Evolutionary conservation across 2,329 filamentous ascomycete species (phyloP).

Genomic region (Uncinocarpus reesii): DNA sequence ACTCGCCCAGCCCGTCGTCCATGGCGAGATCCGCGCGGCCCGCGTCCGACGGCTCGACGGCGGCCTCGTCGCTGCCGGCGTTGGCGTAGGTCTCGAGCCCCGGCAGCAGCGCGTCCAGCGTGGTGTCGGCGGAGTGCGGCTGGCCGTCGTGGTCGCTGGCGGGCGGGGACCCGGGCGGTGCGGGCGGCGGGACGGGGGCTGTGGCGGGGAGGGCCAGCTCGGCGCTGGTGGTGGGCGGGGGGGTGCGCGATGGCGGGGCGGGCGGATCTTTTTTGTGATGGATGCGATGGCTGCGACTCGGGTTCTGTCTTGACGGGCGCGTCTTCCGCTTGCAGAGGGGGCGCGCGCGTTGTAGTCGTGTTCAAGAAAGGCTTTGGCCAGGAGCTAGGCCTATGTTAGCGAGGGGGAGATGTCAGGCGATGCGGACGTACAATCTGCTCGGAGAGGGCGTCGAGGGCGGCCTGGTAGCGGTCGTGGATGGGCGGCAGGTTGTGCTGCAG

Average conservation of each 20-base stretch:
- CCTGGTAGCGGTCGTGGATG: constrained; percentile 33
- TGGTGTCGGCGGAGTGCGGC: background rate
- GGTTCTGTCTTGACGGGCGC: no score
- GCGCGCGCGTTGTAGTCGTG: constrained; percentile 37
- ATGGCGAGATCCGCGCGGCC: constrained; percentile 16
- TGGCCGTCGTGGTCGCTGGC: no score
- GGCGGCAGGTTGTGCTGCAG: constrained; percentile 31
- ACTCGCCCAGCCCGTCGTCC: constrained; percentile 31
- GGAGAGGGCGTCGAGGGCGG: constrained; percentile 32
- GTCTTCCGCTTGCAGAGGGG: no score
- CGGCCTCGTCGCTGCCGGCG: constrained; percentile 29
- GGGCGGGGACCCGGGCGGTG: no score
- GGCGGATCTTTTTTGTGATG: background rate
- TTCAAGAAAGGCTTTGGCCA: constrained; percentile 36
- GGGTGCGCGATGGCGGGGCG: background rate
- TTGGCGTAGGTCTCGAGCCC: constrained; percentile 28
- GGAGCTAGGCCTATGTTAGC: constrained; percentile 25
- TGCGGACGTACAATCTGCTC: constrained; percentile 34
- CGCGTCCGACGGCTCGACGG: constrained; percentile 24
- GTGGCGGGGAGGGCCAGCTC: background rate
- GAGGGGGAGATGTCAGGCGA: background rate
- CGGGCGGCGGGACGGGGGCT: background rate
- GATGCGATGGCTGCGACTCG: no score
- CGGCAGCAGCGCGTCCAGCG: constrained; percentile 20
- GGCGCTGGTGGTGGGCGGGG: background rate